These are phyloP conservation scores for Blyttiomyces sp. DNA, from an alignment of 371 early-diverging fungal species.

Conservation along the genomic window DNA sequence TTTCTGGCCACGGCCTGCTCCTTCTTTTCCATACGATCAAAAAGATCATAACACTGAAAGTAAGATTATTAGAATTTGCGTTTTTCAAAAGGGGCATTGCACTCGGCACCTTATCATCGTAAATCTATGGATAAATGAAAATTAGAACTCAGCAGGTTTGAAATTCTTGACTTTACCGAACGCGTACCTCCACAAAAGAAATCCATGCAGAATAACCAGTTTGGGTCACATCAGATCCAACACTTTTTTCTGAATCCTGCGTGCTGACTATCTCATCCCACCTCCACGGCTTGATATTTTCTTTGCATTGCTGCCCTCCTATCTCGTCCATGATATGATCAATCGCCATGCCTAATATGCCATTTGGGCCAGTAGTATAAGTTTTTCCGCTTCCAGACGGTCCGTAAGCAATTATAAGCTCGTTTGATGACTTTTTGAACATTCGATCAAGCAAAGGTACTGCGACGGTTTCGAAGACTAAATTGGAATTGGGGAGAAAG, in stretches of 20 bases:
- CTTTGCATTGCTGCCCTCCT: background rate
- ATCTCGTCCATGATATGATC: background rate
- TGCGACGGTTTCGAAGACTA: slow-evolving; percentile 5
- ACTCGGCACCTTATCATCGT: slow-evolving; percentile 6
- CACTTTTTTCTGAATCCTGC: background rate
- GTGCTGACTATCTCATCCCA: background rate
- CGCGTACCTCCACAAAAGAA: slow-evolving; percentile 16
- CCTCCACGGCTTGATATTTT: background rate
- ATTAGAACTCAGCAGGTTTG: background rate
- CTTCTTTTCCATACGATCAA: background rate
- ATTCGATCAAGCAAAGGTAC: slow-evolving; percentile 10
- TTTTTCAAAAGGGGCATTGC: background rate
- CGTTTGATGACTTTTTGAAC: background rate
- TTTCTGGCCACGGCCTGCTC: background rate
- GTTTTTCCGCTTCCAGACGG: slow-evolving; percentile 27
- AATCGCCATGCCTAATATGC: background rate
- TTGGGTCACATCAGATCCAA: background rate
- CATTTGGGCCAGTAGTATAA: background rate
- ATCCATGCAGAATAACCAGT: slow-evolving; percentile 10
- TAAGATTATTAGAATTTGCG: background rate
- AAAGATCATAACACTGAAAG: slow-evolving; percentile 6
- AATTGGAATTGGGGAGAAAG: too few relatives aligned
- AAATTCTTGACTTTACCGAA: too few relatives aligned
- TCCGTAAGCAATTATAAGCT: slow-evolving; percentile 24
- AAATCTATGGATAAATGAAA: slow-evolving; percentile 1